These are phyloP conservation scores for Cryphonectria nitschkei DNA, from an alignment of 2,329 filamentous ascomycete genomes.

Conservation along the genomic window DNA sequence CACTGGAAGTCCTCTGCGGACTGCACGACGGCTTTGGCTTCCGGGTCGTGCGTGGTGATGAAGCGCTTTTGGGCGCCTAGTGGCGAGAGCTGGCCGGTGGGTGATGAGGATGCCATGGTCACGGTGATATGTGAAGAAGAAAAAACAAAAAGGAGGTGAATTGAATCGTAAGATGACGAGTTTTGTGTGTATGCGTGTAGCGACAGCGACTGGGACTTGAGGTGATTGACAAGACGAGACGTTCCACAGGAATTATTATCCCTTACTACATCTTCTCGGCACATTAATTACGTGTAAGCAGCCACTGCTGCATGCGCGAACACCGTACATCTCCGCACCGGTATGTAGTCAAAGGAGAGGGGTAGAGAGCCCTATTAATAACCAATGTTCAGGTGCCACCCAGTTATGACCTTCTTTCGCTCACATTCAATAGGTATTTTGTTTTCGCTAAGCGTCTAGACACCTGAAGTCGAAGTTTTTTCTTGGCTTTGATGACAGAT, in stretches of 20 bases:
- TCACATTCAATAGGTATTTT: no score
- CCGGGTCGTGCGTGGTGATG: not conserved
- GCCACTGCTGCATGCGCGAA: not conserved
- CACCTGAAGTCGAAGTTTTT: no score
- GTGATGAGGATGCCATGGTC: not conserved
- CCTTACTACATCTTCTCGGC: not conserved
- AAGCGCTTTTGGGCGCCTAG: not conserved
- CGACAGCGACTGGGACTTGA: not conserved
- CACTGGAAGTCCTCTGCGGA: conserved; percentile 15
- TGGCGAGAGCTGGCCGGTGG: not conserved
- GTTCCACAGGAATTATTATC: not conserved
- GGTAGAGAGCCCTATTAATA: no score
- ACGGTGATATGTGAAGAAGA: not conserved
- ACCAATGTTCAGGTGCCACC: no score
- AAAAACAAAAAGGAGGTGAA: not conserved
- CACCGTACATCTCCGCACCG: not conserved
- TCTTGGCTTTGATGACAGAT: no score
- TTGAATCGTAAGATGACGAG: no score
- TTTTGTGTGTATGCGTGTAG: not conserved
- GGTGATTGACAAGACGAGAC: not conserved
- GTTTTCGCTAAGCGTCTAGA: no score
- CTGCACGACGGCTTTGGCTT: conserved; percentile 19
- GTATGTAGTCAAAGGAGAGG: not conserved
- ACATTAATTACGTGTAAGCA: not conserved
- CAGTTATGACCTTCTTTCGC: no score